Base-by-base conservation (phyloP, 2,329 filamentous ascomycete genomes). In the Delphinella strobiligena region DNA sequence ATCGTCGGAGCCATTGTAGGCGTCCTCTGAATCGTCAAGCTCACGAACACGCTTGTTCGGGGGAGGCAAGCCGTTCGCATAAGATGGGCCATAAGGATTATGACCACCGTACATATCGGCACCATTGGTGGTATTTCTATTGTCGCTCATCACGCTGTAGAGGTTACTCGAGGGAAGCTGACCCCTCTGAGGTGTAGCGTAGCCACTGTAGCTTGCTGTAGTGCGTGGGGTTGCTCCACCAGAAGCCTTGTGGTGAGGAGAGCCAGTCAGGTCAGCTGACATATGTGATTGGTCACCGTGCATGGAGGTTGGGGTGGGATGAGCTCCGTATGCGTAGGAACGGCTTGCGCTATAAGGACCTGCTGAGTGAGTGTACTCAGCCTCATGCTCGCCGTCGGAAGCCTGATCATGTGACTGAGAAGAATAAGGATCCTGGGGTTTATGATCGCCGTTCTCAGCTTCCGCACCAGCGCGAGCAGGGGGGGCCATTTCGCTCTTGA, bases 401-500 rank as follows among this genome's bases (percentile, higher is more conserved):
- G 57, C 54, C 15, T 46, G 41, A 7, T 16, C 34, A 16, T 40
- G 37, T 12, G 22, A 19, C 32, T 37, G 41, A 19, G 44, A 50
- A 74, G 69, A 51, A 83, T 71, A 58, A 52, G 82, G 72, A 44
- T 82, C 64, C n/a, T 61, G 52, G 34, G 59, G 72, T 58, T 89
- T 89, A 15, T 72, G 55, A 18, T 76, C 67, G 44, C 82, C 77
- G 34, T 74, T 64, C 40, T 86, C 80, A 19, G 63, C 60, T 41
- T 79, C 71, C 3, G 71, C 62, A 37, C 75, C 72, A 29, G 74
- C 64, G 33, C 74, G 67, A 35, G 82, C 75, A 9, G 86, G 85
- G 15, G 87, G 86, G 0, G 81, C 85, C 85, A 94, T 93, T 51
- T 93, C 86, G 45, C 69, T 82, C 68, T 93, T 93, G 45, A 85